phyloP scores from a whole-genome alignment of 129 eudicot species.

The Saussurea involucrata region DNA sequence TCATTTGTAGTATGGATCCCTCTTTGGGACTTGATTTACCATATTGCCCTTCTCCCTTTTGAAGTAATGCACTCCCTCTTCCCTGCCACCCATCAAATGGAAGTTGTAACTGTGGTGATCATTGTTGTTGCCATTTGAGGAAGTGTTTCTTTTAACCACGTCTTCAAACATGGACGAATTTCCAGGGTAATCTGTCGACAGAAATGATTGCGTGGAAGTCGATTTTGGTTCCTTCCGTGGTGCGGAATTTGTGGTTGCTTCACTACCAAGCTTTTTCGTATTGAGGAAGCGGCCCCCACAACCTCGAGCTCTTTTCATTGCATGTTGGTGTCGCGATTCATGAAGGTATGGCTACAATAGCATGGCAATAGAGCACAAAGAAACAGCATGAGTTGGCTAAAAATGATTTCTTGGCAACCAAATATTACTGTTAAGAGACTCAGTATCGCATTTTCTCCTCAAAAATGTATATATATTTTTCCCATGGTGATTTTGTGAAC shows the following conservation, averaged over 20 bases:
- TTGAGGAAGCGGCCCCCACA: constrained; percentile 90
- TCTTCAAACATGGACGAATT: constrained; percentile 32
- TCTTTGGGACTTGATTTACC: constrained; percentile 32
- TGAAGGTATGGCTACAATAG: constrained; percentile 72
- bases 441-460: neutral
- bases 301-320: constrained; percentile 80
- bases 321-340: constrained; percentile 82
- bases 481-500: neutral
- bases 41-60: constrained; percentile 36
- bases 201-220: constrained; percentile 23
- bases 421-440: neutral
- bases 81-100: constrained; percentile 28
- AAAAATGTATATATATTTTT: neutral
- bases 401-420: neutral
- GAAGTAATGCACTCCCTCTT: constrained; percentile 28
- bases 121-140: constrained; percentile 23
- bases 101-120: constrained; percentile 35
- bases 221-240: constrained; percentile 35
- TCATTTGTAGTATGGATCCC: constrained; percentile 35
- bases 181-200: constrained; percentile 22
- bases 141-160: constrained; percentile 27
- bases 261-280: constrained; percentile 44
- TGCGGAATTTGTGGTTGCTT: constrained; percentile 15
- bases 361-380: neutral
- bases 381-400: constrained; percentile 1